These are phyloP conservation scores for Teratosphaeriaceae sp. DNA, from an alignment of 2,329 filamentous ascomycete species.

Conservation along the genomic window DNA sequence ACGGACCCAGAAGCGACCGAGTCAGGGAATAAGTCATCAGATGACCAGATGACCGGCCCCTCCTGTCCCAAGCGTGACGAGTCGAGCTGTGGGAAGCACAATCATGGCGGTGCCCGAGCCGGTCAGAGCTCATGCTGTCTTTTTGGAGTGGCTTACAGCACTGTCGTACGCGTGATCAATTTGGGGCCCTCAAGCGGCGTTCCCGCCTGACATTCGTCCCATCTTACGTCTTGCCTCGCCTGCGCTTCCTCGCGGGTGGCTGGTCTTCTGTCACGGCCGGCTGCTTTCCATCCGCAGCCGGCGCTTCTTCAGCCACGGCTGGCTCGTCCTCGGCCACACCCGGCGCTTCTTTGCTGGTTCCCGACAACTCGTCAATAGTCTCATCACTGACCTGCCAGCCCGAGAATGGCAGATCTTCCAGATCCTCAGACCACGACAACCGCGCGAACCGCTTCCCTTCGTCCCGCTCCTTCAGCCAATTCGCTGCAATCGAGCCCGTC, in stretches of 20 bases:
- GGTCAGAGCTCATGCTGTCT: too few species aligned
- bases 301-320: not conserved
- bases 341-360: too few species aligned
- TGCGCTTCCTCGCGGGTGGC: constrained; percentile 1
- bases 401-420: constrained; percentile 8
- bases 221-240: constrained; percentile 2
- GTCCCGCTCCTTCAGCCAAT: constrained; percentile 26
- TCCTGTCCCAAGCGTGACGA: too few species aligned
- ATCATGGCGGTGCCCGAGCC: too few species aligned
- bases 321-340: too few species aligned
- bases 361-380: not conserved
- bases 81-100: too few species aligned
- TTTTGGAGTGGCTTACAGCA: too few species aligned
- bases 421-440: constrained; percentile 13
- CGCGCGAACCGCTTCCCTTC: constrained; percentile 9
- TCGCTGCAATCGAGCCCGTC: constrained; percentile 29
- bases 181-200: too few species aligned
- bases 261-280: not conserved
- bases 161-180: too few species aligned
- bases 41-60: too few species aligned
- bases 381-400: constrained; percentile 13
- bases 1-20: too few species aligned
- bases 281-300: not conserved
- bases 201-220: not conserved
- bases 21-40: too few species aligned